Conservation (phyloP, 1,284 basidiomycete species). For the Calocybe gambosa region DNA sequence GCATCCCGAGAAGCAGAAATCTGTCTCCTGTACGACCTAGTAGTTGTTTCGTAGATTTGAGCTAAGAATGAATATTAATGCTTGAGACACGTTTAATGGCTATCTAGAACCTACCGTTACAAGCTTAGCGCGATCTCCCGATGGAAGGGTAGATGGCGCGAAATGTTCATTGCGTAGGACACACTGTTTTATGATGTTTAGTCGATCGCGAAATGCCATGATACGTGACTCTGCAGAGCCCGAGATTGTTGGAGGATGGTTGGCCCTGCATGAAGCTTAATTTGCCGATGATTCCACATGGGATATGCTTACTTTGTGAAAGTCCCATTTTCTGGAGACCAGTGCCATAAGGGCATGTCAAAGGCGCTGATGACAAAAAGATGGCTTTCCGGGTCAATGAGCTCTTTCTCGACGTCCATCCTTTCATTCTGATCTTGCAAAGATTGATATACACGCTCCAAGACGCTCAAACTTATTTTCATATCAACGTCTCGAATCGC, state of each 20-base stretch:
- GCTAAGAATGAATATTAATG: constrained; percentile 34
- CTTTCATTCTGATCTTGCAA: constrained; percentile 69
- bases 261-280: constrained; percentile 22
- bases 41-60: constrained; percentile 95
- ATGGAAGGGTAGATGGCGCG: constrained; percentile 87
- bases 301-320: constrained; percentile 66
- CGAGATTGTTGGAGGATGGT: constrained; percentile 56
- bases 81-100: background rate
- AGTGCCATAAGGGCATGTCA: constrained; percentile 90
- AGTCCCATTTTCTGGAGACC: constrained; percentile 77
- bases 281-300: background rate
- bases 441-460: constrained; percentile 77
- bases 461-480: constrained; percentile 70
- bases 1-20: constrained; percentile 93
- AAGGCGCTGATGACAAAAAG: constrained; percentile 86
- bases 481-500: constrained; percentile 57
- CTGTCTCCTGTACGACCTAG: constrained; percentile 87
- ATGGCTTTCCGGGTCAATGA: constrained; percentile 81
- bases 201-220: constrained; percentile 70
- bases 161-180: constrained; percentile 94
- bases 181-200: constrained; percentile 86
- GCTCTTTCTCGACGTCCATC: constrained; percentile 49
- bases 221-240: constrained; percentile 79
- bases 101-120: constrained; percentile 59
- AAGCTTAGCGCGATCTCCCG: constrained; percentile 76